Evolutionary conservation across 139 green algal genomes (phyloP).

Genomic region (Penium margaritaceum): DNA sequence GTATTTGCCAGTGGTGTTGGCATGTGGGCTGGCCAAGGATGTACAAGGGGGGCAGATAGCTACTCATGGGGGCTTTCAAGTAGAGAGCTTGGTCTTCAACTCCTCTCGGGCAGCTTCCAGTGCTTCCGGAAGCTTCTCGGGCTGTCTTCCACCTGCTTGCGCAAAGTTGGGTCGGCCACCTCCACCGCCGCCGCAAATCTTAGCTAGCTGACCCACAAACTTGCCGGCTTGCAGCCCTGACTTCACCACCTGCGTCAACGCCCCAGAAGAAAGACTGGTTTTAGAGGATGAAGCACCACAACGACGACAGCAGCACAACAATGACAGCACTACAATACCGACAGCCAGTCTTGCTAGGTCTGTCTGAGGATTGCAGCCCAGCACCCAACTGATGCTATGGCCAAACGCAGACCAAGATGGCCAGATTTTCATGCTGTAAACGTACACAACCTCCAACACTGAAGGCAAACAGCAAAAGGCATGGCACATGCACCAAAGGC

Average conservation of each 20-base stretch:
- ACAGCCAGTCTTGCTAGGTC: too few relatives aligned
- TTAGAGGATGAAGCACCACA: too few relatives aligned
- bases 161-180: conserved; percentile 78
- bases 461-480: background rate
- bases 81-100: conserved; percentile 14
- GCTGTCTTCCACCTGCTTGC: conserved; percentile 78
- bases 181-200: conserved; percentile 80
- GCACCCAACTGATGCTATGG: background rate
- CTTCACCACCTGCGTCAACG: conserved; percentile 56
- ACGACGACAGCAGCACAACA: too few relatives aligned
- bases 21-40: too few relatives aligned
- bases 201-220: conserved; percentile 72
- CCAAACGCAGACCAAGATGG: background rate
- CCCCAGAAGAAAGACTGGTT: too few relatives aligned
- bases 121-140: conserved; percentile 50
- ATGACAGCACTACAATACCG: too few relatives aligned
- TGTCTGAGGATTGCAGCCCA: too few relatives aligned
- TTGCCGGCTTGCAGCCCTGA: conserved; percentile 69
- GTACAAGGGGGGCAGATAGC: too few relatives aligned
- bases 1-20: too few relatives aligned
- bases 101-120: conserved; percentile 33
- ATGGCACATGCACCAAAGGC: background rate
- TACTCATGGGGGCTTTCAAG: too few relatives aligned
- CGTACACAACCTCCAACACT: background rate
- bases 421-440: background rate